Percentiles rank a stretch among this genome's conserved stretches.
phyloP scores from a whole-genome alignment of 2,329 filamentous ascomycete genomes.

The Tolypocladium guangdongense region DNA sequence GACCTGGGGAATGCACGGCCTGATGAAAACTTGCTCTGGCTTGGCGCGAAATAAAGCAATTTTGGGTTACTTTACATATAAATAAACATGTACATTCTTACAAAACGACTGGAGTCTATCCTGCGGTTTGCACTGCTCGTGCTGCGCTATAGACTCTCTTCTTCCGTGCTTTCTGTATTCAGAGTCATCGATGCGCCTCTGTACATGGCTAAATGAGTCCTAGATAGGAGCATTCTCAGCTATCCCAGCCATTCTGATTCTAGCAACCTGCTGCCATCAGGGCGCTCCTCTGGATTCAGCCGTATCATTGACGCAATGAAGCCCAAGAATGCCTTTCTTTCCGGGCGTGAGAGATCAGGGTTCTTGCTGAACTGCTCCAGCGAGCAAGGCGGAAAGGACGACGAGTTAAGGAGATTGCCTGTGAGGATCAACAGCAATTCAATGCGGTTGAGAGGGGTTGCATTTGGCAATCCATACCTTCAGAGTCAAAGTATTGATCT shows the following conservation, averaged over 20 bases:
- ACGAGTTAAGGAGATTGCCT: constrained; percentile 7
- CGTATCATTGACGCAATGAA: constrained; percentile 6
- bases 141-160: too few relatives aligned
- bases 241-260: constrained; percentile 3
- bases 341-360: background rate
- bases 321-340: constrained; percentile 4
- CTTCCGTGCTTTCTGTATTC: too few relatives aligned
- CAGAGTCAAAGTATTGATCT: constrained; percentile 4
- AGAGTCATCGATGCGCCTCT: background rate
- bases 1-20: too few relatives aligned
- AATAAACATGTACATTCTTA: too few relatives aligned
- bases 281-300: constrained; percentile 4
- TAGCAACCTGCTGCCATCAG: constrained; percentile 5
- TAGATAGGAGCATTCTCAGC: background rate
- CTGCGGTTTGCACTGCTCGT: background rate
- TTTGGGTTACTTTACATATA: too few relatives aligned
- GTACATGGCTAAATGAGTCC: background rate
- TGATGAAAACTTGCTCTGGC: too few relatives aligned
- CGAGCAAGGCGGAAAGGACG: constrained; percentile 4
- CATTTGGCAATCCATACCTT: constrained; percentile 1
- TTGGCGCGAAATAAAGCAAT: too few relatives aligned
- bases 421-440: background rate
- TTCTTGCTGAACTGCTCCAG: constrained; percentile 5
- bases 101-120: too few relatives aligned
- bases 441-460: background rate